Conservation (phyloP, 257 asterid genomes). For the Osmanthus fragrans region DNA sequence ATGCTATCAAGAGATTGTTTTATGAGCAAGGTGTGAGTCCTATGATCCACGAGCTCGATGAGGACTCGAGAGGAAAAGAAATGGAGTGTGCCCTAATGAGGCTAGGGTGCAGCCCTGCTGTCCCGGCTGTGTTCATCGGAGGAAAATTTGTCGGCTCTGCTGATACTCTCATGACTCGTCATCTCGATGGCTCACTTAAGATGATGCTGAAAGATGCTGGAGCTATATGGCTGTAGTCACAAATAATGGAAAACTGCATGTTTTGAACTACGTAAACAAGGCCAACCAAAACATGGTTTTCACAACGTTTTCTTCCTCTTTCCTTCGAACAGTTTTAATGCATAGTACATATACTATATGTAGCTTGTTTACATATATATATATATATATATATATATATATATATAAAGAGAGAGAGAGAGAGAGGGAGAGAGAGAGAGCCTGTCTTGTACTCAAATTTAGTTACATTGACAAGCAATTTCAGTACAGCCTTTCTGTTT, state of each 20-base stretch:
- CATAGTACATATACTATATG: background rate
- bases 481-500: background rate
- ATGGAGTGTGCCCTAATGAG: slow-evolving; percentile 11
- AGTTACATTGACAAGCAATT: background rate
- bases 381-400: too few species aligned
- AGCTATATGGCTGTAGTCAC: slow-evolving; percentile 70
- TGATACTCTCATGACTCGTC: slow-evolving; percentile 65
- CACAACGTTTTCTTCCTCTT: background rate
- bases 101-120: slow-evolving; percentile 43
- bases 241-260: background rate
- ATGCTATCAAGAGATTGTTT: slow-evolving; percentile 22
- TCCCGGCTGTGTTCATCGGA: slow-evolving; percentile 72
- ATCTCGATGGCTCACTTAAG: slow-evolving; percentile 66
- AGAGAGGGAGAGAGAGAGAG: background rate
- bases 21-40: slow-evolving; percentile 27
- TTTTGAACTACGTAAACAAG: background rate
- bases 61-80: slow-evolving; percentile 15
- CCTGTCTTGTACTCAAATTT: background rate
- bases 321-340: background rate
- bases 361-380: background rate
- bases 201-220: slow-evolving; percentile 81
- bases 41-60: slow-evolving; percentile 25
- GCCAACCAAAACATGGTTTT: slow-evolving; percentile 1
- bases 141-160: slow-evolving; percentile 70
- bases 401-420: too few species aligned